Conservation (phyloP, 1,284 basidiomycete species). For the Cryptococcus floricola region DNA sequence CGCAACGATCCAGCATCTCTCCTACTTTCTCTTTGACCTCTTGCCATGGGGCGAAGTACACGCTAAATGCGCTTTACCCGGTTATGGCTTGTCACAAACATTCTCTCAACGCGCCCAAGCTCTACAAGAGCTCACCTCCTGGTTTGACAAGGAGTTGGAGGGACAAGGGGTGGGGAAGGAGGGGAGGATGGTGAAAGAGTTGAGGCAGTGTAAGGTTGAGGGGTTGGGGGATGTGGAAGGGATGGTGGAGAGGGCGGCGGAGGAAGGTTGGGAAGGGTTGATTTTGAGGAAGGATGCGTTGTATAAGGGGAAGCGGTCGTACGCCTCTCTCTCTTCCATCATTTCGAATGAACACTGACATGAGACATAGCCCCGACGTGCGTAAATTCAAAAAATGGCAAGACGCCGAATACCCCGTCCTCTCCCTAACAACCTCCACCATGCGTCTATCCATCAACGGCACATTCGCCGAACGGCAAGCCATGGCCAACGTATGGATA, state of each 20-base stretch:
- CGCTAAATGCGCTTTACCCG: neutral
- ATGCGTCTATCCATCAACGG: constrained; percentile 39
- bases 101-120: constrained; percentile 27
- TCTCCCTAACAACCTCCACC: constrained; percentile 20
- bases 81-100: constrained; percentile 9
- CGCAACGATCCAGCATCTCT: constrained; percentile 25
- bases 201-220: constrained; percentile 30
- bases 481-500: constrained; percentile 38
- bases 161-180: constrained; percentile 2
- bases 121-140: constrained; percentile 15
- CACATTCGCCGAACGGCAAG: constrained; percentile 31
- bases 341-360: neutral
- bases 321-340: constrained; percentile 5
- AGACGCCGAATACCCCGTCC: constrained; percentile 44
- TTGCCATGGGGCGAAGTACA: constrained; percentile 30
- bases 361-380: constrained; percentile 29
- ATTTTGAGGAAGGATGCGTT: constrained; percentile 37
- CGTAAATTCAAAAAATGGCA: constrained; percentile 47
- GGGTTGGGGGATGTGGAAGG: constrained; percentile 26
- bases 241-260: constrained; percentile 33
- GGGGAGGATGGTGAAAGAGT: constrained; percentile 20
- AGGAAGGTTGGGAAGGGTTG: constrained; percentile 46
- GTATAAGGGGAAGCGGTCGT: constrained; percentile 42
- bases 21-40: constrained; percentile 41
- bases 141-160: constrained; percentile 18